Conservation (phyloP, 1,284 basidiomycete species). For the Sphaerobolus stellatus region DNA sequence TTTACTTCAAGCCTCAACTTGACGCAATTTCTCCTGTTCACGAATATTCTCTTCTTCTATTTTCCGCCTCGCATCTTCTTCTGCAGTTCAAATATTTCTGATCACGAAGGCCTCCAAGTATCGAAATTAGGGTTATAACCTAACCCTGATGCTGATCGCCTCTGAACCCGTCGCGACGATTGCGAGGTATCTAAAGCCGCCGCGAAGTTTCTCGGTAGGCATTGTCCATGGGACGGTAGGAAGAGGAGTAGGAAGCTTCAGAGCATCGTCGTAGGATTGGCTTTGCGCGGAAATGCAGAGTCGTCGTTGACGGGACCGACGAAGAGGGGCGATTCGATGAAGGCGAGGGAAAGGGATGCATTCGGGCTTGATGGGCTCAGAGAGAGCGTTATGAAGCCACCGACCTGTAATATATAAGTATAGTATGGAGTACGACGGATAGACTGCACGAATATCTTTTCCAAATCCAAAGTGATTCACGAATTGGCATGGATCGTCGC, state of each 20-base stretch:
- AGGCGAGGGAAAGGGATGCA: slow-evolving; percentile 40
- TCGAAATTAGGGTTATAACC: too few relatives aligned
- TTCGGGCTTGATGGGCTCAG: slow-evolving; percentile 32
- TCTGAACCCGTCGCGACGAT: slow-evolving; percentile 46
- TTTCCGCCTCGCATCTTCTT: too few relatives aligned
- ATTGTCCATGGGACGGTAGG: slow-evolving; percentile 47
- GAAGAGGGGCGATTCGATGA: slow-evolving; percentile 47
- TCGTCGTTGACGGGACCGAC: slow-evolving; percentile 46
- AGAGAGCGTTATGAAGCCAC: slow-evolving; percentile 45
- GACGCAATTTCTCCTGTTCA: too few relatives aligned
- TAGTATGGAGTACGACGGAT: neutral
- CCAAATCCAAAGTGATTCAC: slow-evolving; percentile 47
- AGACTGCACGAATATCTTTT: slow-evolving; percentile 34
- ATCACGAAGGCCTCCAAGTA: too few relatives aligned
- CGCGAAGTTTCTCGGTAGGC: slow-evolving; percentile 44
- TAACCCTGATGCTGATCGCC: slow-evolving; percentile 37
- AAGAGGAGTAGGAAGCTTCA: slow-evolving; percentile 40
- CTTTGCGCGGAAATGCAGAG: slow-evolving; percentile 40
- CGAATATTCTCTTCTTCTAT: too few relatives aligned
- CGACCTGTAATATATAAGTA: slow-evolving; percentile 33
- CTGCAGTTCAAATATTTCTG: too few relatives aligned
- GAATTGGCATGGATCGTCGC: slow-evolving; percentile 34
- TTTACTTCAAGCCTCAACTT: too few relatives aligned
- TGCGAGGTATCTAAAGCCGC: slow-evolving; percentile 57
- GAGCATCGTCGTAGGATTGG: slow-evolving; percentile 49